Evolutionary conservation across 805 yeast species (phyloP).

Genomic region (Priceomyces haplophilus): DNA sequence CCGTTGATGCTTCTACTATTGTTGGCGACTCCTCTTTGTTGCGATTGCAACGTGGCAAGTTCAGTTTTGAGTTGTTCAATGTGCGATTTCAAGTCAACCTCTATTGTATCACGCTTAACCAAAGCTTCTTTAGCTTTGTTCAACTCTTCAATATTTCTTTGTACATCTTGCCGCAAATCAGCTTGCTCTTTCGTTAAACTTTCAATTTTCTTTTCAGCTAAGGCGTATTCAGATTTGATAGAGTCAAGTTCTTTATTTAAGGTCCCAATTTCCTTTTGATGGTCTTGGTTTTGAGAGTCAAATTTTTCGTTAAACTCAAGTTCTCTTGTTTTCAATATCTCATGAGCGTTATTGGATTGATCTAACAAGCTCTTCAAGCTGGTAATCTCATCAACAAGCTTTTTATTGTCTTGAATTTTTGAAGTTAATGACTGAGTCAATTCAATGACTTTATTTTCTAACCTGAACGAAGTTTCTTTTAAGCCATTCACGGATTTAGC

Average conservation of each 20-base stretch:
- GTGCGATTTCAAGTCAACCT: constrained; percentile 61
- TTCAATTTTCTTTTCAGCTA: constrained; percentile 57
- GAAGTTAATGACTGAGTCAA: constrained; percentile 80
- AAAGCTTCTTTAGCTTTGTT: constrained; percentile 57
- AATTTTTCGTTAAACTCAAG: constrained; percentile 48
- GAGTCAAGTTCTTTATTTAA: constrained; percentile 55
- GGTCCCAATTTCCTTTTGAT: constrained; percentile 44
- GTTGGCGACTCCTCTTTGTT: constrained; percentile 27
- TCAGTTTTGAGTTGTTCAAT: constrained; percentile 54
- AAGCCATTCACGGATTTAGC: constrained; percentile 89
- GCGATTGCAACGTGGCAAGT: constrained; percentile 43
- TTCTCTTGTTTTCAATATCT: constrained; percentile 53
- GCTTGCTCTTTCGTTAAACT: constrained; percentile 60
- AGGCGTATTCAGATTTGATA: constrained; percentile 54
- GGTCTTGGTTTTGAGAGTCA: constrained; percentile 44
- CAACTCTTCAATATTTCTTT: constrained; percentile 58
- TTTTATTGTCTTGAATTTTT: constrained; percentile 79
- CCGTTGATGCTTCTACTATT: constrained; percentile 31
- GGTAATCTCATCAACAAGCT: constrained; percentile 59
- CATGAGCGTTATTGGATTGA: constrained; percentile 53
- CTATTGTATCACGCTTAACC: constrained; percentile 58
- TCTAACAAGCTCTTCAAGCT: constrained; percentile 44
- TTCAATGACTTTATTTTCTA: constrained; percentile 97
- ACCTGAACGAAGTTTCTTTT: constrained; percentile 85
- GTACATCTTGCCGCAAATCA: constrained; percentile 61